A percentile compares a stretch with the other conserved stretches of the same genome.
phyloP scores from a whole-genome alignment of 208 protist genomes.

The Wallacemonas sp. region DNA sequence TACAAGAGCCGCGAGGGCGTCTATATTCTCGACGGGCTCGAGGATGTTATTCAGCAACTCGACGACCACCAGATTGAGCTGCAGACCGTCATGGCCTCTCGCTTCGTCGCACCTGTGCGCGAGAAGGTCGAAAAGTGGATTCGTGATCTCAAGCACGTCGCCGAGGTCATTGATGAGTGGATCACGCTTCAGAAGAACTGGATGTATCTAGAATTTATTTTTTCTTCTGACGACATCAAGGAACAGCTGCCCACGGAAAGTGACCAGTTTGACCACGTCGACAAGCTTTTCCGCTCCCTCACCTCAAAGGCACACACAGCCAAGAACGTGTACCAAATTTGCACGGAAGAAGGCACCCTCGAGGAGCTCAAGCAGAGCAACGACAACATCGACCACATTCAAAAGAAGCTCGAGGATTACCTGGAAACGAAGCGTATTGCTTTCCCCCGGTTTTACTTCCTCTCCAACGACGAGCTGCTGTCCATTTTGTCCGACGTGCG shows the following conservation, averaged over 20 bases:
- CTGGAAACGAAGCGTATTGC: slow-evolving; percentile 95
- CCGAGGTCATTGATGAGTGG: slow-evolving; percentile 95
- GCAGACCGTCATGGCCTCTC: slow-evolving; percentile 91
- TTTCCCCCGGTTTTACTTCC: slow-evolving; percentile 98
- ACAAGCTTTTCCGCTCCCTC: slow-evolving; percentile 88
- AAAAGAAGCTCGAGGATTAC: slow-evolving; percentile 96
- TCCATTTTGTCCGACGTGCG: slow-evolving; percentile 97
- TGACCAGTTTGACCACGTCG: slow-evolving; percentile 87
- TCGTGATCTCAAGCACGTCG: slow-evolving; percentile 75
- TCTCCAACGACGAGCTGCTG: slow-evolving; percentile 98
- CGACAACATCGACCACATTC: slow-evolving; percentile 92
- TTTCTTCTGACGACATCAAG: slow-evolving; percentile 97
- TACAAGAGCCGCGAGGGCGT: slow-evolving; percentile 88
- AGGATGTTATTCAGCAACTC: slow-evolving; percentile 93
- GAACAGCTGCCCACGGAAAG: slow-evolving; percentile 92
- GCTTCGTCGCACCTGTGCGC: slow-evolving; percentile 86
- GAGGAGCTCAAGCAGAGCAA: slow-evolving; percentile 85
- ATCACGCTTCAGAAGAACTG: slow-evolving; percentile 95
- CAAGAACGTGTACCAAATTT: slow-evolving; percentile 91
- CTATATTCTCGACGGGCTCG: slow-evolving; percentile 88
- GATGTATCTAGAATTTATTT: slow-evolving; percentile 99
- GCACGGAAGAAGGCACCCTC: slow-evolving; percentile 75
- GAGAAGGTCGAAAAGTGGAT: slow-evolving; percentile 91
- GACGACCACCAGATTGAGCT: slow-evolving; percentile 93
- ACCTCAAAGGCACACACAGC: slow-evolving; percentile 84